phyloP scores from a whole-genome alignment of 805 yeast genomes.

The Candida dendrica region DNA sequence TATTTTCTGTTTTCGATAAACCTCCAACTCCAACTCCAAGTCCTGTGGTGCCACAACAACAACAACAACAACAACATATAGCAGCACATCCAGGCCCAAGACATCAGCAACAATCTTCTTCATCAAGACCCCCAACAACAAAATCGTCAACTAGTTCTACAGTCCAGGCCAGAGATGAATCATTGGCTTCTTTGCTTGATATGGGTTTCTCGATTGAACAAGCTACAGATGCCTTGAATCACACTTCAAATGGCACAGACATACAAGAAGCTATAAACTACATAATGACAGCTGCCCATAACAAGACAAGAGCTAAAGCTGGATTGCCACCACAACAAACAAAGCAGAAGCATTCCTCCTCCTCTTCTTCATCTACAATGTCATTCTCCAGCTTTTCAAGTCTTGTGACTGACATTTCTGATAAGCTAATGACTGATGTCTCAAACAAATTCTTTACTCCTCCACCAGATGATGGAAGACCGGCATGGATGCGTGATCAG shows the following conservation, averaged over 20 bases:
- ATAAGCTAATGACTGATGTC: constrained; percentile 13
- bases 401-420: constrained; percentile 14
- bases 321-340: constrained; percentile 9
- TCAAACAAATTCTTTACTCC: constrained; percentile 25
- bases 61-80: not conserved
- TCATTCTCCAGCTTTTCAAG: constrained; percentile 14
- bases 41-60: constrained; percentile 1
- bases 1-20: constrained; percentile 25
- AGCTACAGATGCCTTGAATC: constrained; percentile 52
- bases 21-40: constrained; percentile 5
- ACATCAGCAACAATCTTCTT: not conserved
- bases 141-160: not conserved
- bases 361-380: constrained; percentile 4
- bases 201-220: constrained; percentile 69
- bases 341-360: constrained; percentile 7
- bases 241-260: constrained; percentile 44
- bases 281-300: constrained; percentile 56
- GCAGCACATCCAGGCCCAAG: not conserved
- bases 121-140: not conserved
- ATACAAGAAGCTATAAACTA: constrained; percentile 59
- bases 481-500: constrained; percentile 73
- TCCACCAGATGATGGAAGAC: constrained; percentile 32
- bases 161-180: constrained; percentile 31
- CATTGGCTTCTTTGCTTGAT: constrained; percentile 64
- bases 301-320: constrained; percentile 25